phyloP scores from a whole-genome alignment of 495 filamentous ascomycete species.

The Penicillium pancosmium region DNA sequence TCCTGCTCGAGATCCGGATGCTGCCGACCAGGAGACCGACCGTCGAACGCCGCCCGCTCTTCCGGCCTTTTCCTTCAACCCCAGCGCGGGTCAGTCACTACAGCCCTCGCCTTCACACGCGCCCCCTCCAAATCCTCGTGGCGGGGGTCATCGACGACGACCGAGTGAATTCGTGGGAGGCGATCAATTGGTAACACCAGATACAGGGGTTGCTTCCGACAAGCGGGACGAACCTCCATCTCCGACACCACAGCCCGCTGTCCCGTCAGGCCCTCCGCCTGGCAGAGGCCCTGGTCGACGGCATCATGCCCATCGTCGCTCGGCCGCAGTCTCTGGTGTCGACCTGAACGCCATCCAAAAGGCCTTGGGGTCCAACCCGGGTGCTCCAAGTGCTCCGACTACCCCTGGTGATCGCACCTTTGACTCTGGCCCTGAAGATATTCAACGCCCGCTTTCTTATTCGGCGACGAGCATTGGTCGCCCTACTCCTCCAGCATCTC shows the following conservation, averaged over 20 bases:
- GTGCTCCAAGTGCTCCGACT: conserved; percentile 66
- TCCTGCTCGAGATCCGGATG: conserved; percentile 51
- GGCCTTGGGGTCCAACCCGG: conserved; percentile 45
- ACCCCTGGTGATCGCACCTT: conserved; percentile 58
- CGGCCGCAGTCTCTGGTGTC: conserved; percentile 82
- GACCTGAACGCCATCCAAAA: conserved; percentile 77
- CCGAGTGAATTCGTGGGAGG: conserved; percentile 80
- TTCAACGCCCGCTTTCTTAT: conserved; percentile 39
- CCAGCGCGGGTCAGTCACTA: conserved; percentile 40
- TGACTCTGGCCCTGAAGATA: conserved; percentile 33
- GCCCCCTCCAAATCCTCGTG: conserved; percentile 30
- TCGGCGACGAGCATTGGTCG: conserved; percentile 37
- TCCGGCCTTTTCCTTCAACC: conserved; percentile 69
- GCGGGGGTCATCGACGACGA: conserved; percentile 68
- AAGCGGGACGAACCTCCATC: conserved; percentile 56
- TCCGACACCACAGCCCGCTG: conserved; percentile 55
- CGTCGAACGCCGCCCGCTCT: conserved; percentile 45
- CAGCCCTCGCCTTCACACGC: conserved; percentile 22
- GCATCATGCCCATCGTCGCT: conserved; percentile 82
- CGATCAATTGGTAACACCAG: conserved; percentile 62
- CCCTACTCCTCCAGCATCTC: conserved; percentile 41
- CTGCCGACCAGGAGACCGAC: conserved; percentile 16
- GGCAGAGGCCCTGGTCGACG: conserved; percentile 55
- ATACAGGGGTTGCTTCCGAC: conserved; percentile 63
- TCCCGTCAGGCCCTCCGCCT: conserved; percentile 47